Conservation (phyloP, 352 stramenopile species). For the Pythium rhizo-oryzae region DNA sequence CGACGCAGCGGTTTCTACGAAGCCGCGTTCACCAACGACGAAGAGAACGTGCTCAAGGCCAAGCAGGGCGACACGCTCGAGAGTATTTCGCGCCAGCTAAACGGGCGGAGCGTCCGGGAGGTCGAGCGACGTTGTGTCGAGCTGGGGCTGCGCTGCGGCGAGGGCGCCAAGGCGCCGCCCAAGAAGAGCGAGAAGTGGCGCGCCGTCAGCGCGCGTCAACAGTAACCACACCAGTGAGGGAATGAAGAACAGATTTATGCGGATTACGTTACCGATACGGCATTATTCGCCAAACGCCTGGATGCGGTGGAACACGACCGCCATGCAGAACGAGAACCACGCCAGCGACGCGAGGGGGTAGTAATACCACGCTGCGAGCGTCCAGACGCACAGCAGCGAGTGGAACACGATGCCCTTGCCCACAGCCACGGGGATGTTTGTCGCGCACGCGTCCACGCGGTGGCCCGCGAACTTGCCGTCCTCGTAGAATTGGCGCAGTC, state of each 20-base stretch:
- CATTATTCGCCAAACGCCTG: conserved; percentile 45
- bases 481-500: conserved; percentile 70
- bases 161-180: conserved; percentile 28
- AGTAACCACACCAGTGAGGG: too few relatives aligned
- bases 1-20: conserved; percentile 27
- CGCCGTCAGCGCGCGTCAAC: neutral
- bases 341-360: conserved; percentile 37
- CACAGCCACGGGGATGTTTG: conserved; percentile 26
- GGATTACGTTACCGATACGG: too few relatives aligned
- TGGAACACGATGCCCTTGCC: conserved; percentile 45
- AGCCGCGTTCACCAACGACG: conserved; percentile 46
- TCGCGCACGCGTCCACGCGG: conserved; percentile 31
- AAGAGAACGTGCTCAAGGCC: conserved; percentile 52
- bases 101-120: conserved; percentile 38
- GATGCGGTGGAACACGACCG: conserved; percentile 51
- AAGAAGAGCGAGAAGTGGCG: conserved; percentile 57
- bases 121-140: conserved; percentile 59
- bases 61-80: conserved; percentile 45
- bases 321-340: conserved; percentile 48
- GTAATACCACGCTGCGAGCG: conserved; percentile 34
- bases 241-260: too few relatives aligned
- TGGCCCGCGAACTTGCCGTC: conserved; percentile 19
- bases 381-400: conserved; percentile 35
- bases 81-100: conserved; percentile 39
- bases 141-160: conserved; percentile 54